A percentile compares a stretch with the other conserved stretches of the same genome.
These are phyloP conservation scores for Kwoniella dendrophila DNA, from an alignment of 768 basidiomycete species.

Conservation along the genomic window DNA sequence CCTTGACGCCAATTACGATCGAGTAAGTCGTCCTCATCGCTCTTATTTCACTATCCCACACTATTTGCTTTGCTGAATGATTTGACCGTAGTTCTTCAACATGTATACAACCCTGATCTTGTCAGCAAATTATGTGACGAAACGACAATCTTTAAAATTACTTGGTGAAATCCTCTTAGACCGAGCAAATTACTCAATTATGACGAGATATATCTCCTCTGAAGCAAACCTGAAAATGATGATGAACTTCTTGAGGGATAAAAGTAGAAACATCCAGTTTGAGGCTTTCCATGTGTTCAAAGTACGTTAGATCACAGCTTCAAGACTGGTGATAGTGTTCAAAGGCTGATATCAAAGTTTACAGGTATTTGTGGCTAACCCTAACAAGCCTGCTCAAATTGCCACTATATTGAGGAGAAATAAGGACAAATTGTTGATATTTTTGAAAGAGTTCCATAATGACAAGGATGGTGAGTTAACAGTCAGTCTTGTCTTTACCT, in stretches of 20 bases:
- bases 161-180: conserved; percentile 97
- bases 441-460: conserved; percentile 92
- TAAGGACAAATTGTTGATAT: conserved; percentile 86
- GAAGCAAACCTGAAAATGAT: conserved; percentile 99
- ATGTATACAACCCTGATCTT: conserved; percentile 91
- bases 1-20: conserved; percentile 94
- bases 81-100: conserved; percentile 75
- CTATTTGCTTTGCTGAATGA: not conserved
- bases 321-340: not conserved
- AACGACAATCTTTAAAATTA: conserved; percentile 95
- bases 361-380: conserved; percentile 97
- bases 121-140: conserved; percentile 97
- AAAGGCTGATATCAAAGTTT: not conserved
- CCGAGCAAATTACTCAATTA: conserved; percentile 95
- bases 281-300: conserved; percentile 99
- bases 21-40: conserved; percentile 62
- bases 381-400: conserved; percentile 96
- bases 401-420: conserved; percentile 86
- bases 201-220: conserved; percentile 94
- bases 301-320: conserved; percentile 61
- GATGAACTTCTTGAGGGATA: conserved; percentile 98
- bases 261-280: conserved; percentile 99
- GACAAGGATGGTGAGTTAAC: conserved; percentile 78
- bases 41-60: not conserved
- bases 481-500: not conserved